Percentiles rank a stretch among this genome's conserved stretches.
These are phyloP conservation scores for Elaeagnus macrophylla DNA, from an alignment of 306 rosid genomes.

Conservation along the genomic window DNA sequence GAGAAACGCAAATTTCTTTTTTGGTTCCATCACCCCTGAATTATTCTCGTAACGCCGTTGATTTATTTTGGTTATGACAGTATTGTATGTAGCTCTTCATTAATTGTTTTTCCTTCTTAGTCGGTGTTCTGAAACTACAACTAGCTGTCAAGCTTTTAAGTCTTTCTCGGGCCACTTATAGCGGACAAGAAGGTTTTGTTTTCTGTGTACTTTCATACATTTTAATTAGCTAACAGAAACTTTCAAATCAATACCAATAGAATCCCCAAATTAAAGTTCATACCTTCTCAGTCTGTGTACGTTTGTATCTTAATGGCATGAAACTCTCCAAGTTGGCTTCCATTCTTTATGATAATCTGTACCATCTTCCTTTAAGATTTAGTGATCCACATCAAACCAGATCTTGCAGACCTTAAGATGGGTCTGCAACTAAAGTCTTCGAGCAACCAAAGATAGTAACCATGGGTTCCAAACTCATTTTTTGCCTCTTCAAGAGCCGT, in stretches of 20 bases:
- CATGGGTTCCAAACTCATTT: conserved; percentile 82
- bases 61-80: too few relatives aligned
- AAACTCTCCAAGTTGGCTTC: conserved; percentile 92
- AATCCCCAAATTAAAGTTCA: conserved; percentile 1
- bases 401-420: conserved; percentile 97
- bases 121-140: too few relatives aligned
- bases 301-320: conserved; percentile 90
- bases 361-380: conserved; percentile 90
- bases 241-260: neutral
- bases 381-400: conserved; percentile 56
- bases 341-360: conserved; percentile 97
- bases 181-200: neutral
- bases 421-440: conserved; percentile 97
- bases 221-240: too few relatives aligned
- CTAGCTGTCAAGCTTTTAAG: too few relatives aligned
- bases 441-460: conserved; percentile 17
- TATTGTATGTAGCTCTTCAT: too few relatives aligned
- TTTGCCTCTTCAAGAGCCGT: conserved; percentile 97
- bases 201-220: too few relatives aligned
- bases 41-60: too few relatives aligned
- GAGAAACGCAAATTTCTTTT: too few relatives aligned
- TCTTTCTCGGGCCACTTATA: too few relatives aligned
- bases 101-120: too few relatives aligned
- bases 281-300: conserved; percentile 97
- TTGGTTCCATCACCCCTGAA: too few relatives aligned